Percentiles rank a stretch among this genome's conserved stretches.
Conservation (phyloP, 176 grass and related monocot species). For the Musa itinerans region DNA sequence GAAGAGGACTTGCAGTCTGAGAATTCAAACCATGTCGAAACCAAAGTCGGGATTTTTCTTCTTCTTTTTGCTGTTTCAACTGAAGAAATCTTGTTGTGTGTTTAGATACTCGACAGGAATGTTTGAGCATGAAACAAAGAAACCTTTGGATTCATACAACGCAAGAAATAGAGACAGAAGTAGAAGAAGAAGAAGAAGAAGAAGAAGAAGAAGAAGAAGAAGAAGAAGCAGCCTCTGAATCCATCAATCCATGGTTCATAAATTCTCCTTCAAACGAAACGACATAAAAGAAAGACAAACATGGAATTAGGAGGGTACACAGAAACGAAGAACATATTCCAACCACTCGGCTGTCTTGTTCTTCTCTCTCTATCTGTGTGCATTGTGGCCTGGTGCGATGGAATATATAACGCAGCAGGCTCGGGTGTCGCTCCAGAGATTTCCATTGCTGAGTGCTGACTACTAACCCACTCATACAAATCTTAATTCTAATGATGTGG, state of each 20-base stretch:
- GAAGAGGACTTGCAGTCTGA: too few species aligned
- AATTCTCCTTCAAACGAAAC: neutral
- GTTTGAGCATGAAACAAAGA: too few species aligned
- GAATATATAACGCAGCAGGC: conserved; percentile 4
- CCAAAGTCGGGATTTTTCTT: neutral
- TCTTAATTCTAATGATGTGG: neutral
- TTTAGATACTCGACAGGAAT: neutral
- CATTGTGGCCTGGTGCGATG: neutral
- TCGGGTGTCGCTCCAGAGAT: neutral
- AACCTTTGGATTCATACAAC: neutral
- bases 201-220: neutral
- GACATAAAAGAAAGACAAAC: neutral
- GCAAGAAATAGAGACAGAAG: neutral
- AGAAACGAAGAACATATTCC: conserved; percentile 5
- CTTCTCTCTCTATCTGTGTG: neutral
- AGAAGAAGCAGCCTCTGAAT: neutral
- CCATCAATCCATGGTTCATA: neutral
- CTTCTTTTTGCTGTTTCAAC: neutral
- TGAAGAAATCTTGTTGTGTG: neutral
- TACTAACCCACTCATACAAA: neutral
- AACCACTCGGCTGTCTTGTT: neutral
- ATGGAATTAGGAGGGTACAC: neutral
- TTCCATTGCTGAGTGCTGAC: neutral
- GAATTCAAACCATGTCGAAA: too few species aligned
- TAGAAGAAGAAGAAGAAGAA: neutral